Evolutionary conservation across 1,284 basidiomycete genomes (phyloP).

Genomic region (Flammula alnicola): DNA sequence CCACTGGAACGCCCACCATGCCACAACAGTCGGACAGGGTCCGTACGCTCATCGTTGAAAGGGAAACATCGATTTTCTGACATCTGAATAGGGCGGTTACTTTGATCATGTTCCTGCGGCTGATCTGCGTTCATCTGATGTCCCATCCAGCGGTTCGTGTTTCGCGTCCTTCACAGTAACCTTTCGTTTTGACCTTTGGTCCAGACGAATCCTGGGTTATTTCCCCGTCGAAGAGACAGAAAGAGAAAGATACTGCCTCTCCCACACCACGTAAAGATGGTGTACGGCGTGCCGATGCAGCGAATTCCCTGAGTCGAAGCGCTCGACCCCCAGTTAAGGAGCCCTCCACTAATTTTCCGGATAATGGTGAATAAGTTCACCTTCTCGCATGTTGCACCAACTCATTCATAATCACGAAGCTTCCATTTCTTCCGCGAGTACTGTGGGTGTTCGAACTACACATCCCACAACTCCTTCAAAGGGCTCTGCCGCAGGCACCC

Average conservation of each 20-base stretch:
- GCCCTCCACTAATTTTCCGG: background rate
- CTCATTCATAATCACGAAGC: no score
- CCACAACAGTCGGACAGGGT: conserved; percentile 1
- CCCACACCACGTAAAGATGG: background rate
- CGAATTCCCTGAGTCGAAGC: background rate
- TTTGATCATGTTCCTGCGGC: conserved; percentile 1
- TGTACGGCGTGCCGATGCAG: background rate
- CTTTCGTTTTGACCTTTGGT: background rate
- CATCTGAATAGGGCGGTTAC: background rate
- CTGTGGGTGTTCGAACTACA: background rate
- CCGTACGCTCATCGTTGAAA: conserved; percentile 2
- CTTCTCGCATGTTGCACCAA: no score
- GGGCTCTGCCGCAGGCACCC: conserved; percentile 7
- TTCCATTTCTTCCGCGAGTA: no score
- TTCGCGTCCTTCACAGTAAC: background rate
- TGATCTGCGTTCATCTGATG: conserved; percentile 4
- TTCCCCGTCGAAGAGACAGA: background rate
- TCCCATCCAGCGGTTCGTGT: conserved; percentile 6
- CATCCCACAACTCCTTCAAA: background rate
- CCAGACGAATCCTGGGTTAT: background rate
- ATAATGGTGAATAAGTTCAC: no score
- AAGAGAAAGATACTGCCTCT: background rate
- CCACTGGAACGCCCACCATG: background rate
- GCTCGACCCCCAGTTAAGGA: no score
- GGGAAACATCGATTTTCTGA: background rate